These are phyloP conservation scores for Emergomyces pasteurianus DNA, from an alignment of 2,329 filamentous ascomycete genomes.

Conservation along the genomic window DNA sequence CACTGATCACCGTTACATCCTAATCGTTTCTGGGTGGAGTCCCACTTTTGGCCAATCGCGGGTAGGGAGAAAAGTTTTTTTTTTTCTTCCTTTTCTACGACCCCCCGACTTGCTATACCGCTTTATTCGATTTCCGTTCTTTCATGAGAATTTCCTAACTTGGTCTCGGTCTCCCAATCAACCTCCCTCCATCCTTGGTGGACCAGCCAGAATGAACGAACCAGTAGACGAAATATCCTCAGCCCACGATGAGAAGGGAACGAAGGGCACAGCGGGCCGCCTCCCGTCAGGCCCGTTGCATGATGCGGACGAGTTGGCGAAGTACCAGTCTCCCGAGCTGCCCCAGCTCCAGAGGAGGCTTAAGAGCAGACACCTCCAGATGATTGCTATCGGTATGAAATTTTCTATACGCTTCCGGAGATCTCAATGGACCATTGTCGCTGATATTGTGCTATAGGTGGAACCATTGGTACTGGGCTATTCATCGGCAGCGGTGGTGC, in stretches of 20 bases:
- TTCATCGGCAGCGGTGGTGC: conserved; percentile 57
- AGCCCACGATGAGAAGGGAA: background rate
- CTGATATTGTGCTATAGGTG: conserved; percentile 26
- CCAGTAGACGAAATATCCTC: background rate
- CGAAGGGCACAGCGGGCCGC: background rate
- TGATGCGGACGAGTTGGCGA: conserved; percentile 22
- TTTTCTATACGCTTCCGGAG: too few species aligned
- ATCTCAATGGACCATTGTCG: background rate
- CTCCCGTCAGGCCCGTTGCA: background rate
- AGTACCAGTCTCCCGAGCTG: conserved; percentile 45
- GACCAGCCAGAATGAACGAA: background rate
- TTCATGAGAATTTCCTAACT: background rate
- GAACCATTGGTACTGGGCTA: conserved; percentile 60
- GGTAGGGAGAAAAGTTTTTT: background rate
- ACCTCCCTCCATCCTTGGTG: background rate
- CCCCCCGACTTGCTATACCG: background rate
- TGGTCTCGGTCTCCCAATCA: background rate
- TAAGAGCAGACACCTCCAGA: conserved; percentile 83
- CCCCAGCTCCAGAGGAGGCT: conserved; percentile 57
- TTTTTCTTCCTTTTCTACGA: background rate
- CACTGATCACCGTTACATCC: background rate
- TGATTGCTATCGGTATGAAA: conserved; percentile 71
- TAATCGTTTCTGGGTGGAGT: background rate
- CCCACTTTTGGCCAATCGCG: background rate
- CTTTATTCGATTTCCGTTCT: background rate